Evolutionary conservation across 2,329 filamentous ascomycete species (phyloP).

Genomic region (Fusarium buharicum): DNA sequence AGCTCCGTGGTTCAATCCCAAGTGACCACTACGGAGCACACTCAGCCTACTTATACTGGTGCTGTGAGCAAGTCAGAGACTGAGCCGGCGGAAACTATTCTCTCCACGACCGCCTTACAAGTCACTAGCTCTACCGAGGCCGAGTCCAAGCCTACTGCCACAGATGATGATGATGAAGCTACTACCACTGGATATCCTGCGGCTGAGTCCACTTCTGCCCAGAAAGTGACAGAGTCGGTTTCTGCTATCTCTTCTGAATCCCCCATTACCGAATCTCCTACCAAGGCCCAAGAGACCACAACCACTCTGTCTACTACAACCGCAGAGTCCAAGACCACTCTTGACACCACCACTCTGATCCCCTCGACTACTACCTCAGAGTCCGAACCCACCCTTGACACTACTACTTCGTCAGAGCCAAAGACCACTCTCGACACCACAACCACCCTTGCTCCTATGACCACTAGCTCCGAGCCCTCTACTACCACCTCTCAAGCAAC

Average conservation of each 20-base stretch:
- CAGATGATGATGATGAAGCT: neutral
- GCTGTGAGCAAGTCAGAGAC: slow-evolving; percentile 3
- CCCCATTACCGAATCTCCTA: too few species aligned
- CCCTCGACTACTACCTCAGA: slow-evolving; percentile 1
- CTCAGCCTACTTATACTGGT: slow-evolving; percentile 5
- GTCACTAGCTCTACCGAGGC: slow-evolving; percentile 3
- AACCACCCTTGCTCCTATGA: slow-evolving; percentile 7
- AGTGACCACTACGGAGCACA: slow-evolving; percentile 1
- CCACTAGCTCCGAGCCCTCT: slow-evolving; percentile 7
- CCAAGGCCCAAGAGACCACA: slow-evolving; percentile 2
- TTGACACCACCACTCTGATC: slow-evolving; percentile 11
- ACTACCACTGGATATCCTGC: neutral
- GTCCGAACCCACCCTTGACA: neutral
- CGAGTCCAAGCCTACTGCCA: slow-evolving; percentile 8
- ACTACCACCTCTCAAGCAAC: slow-evolving; percentile 21
- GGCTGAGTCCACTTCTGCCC: neutral
- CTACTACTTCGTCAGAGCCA: slow-evolving; percentile 8
- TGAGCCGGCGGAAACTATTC: neutral
- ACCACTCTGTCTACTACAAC: slow-evolving; percentile 1
- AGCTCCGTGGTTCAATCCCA: slow-evolving; percentile 11
- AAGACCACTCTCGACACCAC: slow-evolving; percentile 15
- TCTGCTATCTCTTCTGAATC: too few species aligned
- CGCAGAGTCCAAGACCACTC: neutral
- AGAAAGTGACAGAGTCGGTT: neutral
- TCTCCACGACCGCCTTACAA: slow-evolving; percentile 12